phyloP scores from a whole-genome alignment of 495 filamentous ascomycete species.

The Tuber melanosporum region DNA sequence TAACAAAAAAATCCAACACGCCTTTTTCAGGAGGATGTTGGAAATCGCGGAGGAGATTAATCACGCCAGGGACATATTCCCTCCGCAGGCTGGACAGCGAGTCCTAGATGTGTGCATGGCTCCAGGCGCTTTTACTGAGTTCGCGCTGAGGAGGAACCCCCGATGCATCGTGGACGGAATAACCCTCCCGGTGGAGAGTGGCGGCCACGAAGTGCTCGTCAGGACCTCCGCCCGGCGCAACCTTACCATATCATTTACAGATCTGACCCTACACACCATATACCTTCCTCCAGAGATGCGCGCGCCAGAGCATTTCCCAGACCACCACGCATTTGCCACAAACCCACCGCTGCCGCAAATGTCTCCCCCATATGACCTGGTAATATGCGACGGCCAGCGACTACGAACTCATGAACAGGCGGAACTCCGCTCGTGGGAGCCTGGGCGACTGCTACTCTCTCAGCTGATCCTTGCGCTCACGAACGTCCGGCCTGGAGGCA shows the following conservation, averaged over 20 bases:
- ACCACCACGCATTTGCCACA: conserved; percentile 12
- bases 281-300: conserved; percentile 11
- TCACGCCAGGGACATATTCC: conserved; percentile 8
- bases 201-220: conserved; percentile 15
- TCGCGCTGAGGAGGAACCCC: conserved; percentile 14
- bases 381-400: conserved; percentile 56
- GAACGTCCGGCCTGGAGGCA: conserved; percentile 47
- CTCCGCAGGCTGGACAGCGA: neutral
- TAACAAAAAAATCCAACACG: conserved; percentile 6
- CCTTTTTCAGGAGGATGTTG: conserved; percentile 16
- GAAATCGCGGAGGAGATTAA: conserved; percentile 18
- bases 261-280: conserved; percentile 17
- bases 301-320: conserved; percentile 15
- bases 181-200: conserved; percentile 14
- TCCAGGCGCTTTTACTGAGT: conserved; percentile 20
- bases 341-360: conserved; percentile 15
- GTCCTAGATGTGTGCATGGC: conserved; percentile 21
- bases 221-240: conserved; percentile 1
- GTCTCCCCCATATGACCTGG: conserved; percentile 47
- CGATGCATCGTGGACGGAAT: conserved; percentile 18
- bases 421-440: conserved; percentile 47
- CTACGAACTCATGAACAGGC: conserved; percentile 46
- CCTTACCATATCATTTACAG: conserved; percentile 15
- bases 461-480: conserved; percentile 51
- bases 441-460: conserved; percentile 43